Percentiles rank a stretch among this genome's conserved stretches.
phyloP scores from a whole-genome alignment of 1,139 yeast genomes.

The Diutina catenulata region DNA sequence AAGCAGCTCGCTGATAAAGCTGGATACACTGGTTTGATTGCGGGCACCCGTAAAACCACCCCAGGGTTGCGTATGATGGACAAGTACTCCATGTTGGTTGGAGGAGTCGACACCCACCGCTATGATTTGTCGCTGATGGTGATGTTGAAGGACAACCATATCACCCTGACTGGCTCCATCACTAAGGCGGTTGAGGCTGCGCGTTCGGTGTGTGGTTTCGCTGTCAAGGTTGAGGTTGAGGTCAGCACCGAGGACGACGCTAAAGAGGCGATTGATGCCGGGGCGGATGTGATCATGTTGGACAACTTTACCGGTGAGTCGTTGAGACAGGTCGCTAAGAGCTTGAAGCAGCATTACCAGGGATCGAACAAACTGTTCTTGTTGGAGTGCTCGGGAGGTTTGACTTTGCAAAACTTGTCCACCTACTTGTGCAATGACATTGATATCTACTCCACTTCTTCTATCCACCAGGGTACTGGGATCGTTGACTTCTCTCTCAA shows the following conservation, averaged over 20 bases:
- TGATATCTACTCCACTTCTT: conserved; percentile 83
- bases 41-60: conserved; percentile 97
- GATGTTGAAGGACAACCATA: conserved; percentile 91
- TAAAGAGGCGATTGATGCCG: conserved; percentile 82
- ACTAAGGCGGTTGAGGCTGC: conserved; percentile 74
- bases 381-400: conserved; percentile 88
- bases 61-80: conserved; percentile 85
- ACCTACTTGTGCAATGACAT: conserved; percentile 65
- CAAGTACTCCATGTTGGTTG: conserved; percentile 89
- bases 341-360: conserved; percentile 46
- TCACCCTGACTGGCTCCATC: conserved; percentile 86
- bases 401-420: conserved; percentile 56
- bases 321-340: conserved; percentile 52
- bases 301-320: conserved; percentile 73
- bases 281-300: conserved; percentile 93
- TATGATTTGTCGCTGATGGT: conserved; percentile 91
- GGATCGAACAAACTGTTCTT: conserved; percentile 42
- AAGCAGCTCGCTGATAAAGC: conserved; percentile 49
- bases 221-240: conserved; percentile 87
- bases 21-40: conserved; percentile 79
- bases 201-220: conserved; percentile 73
- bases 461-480: conserved; percentile 85
- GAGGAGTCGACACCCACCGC: conserved; percentile 89
- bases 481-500: conserved; percentile 79
- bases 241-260: conserved; percentile 79